These are phyloP conservation scores for Pleurotus ostreatus DNA, from an alignment of 768 basidiomycete species.

Conservation along the genomic window DNA sequence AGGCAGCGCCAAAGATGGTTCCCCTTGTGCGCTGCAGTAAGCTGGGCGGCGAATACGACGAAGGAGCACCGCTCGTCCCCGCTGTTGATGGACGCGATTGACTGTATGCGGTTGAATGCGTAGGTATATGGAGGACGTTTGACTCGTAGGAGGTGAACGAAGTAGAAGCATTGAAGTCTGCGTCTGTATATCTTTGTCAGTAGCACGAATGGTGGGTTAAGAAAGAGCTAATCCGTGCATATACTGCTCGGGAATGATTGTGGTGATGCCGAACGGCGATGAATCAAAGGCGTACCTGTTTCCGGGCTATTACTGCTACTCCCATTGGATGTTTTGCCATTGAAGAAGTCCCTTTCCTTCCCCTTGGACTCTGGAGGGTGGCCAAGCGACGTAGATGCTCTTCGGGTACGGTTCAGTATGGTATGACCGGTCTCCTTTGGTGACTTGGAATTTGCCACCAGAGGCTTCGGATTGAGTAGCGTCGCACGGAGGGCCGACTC, in stretches of 20 bases:
- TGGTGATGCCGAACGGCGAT: neutral
- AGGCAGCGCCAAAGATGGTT: constrained; percentile 49
- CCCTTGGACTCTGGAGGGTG: constrained; percentile 2
- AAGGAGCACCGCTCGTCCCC: constrained; percentile 13
- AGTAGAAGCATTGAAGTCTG: constrained; percentile 18
- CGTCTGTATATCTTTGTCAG: constrained; percentile 3
- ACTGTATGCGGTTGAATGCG: neutral
- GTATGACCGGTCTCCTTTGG: neutral
- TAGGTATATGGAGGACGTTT: constrained; percentile 7
- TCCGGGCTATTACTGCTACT: constrained; percentile 4
- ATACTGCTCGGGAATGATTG: neutral
- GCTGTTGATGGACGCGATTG: constrained; percentile 16
- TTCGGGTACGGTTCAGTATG: neutral
- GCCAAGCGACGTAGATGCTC: neutral
- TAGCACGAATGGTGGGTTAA: neutral
- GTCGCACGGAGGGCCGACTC: constrained; percentile 6
- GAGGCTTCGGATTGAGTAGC: constrained; percentile 5
- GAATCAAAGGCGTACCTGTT: neutral
- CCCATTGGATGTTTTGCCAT: constrained; percentile 3
- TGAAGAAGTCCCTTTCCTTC: neutral
- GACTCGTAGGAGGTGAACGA: constrained; percentile 14
- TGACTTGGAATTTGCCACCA: neutral
- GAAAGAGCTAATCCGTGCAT: neutral
- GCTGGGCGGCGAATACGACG: constrained; percentile 13
- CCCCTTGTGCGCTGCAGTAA: constrained; percentile 33